These are phyloP conservation scores for Solanum chiquidenum DNA, from an alignment of 257 asterid species.

Conservation along the genomic window DNA sequence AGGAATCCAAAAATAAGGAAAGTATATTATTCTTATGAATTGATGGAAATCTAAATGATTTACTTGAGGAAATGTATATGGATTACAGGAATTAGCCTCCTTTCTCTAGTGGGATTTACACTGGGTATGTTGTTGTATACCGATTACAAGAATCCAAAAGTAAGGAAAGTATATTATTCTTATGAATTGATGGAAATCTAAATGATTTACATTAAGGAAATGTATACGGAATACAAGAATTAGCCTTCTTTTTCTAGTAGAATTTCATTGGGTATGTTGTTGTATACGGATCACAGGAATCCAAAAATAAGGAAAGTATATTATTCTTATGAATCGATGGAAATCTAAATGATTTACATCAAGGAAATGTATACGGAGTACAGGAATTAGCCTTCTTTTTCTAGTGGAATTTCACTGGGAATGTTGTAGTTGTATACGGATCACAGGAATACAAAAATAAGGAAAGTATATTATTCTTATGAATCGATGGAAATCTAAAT, in stretches of 20 bases:
- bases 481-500: background rate
- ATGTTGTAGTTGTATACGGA: background rate
- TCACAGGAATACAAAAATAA: background rate
- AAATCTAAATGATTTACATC: too few species aligned
- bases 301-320: background rate
- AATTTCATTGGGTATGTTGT: background rate
- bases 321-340: background rate
- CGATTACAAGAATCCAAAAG: too few species aligned
- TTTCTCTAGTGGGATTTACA: background rate
- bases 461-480: background rate
- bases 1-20: background rate
- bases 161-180: background rate
- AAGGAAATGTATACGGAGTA: background rate
- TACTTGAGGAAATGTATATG: background rate
- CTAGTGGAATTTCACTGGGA: too few species aligned
- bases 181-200: too few species aligned
- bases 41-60: background rate
- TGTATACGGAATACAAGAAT: background rate
- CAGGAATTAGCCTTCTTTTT: too few species aligned
- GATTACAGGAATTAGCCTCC: background rate
- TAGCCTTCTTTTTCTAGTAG: too few species aligned
- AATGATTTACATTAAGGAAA: background rate
- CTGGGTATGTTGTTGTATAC: background rate
- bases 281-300: background rate
- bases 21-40: background rate